These are phyloP conservation scores for Funneliformis mosseae DNA, from an alignment of 192 early-diverging fungal species.

Conservation along the genomic window DNA sequence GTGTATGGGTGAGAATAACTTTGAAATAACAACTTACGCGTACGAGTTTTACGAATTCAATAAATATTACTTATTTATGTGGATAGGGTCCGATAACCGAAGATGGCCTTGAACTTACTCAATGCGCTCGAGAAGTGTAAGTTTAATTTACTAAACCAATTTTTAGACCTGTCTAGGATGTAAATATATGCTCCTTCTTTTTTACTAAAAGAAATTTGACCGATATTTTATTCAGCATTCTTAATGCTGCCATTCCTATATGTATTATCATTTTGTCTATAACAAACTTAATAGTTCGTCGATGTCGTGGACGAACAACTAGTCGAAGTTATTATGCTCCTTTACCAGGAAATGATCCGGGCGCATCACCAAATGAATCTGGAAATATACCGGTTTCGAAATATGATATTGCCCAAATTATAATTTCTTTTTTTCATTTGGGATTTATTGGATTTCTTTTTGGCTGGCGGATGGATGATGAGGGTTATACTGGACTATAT, in stretches of 20 bases:
- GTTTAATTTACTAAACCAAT: background rate
- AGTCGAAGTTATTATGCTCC: background rate
- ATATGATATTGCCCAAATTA: conserved; percentile 29
- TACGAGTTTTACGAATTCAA: background rate
- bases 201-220: background rate
- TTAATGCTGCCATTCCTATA: conserved; percentile 20
- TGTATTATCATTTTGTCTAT: conserved; percentile 9
- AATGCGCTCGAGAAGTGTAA: conserved; percentile 32
- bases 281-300: conserved; percentile 1
- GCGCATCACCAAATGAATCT: background rate
- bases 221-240: conserved; percentile 4
- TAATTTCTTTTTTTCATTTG: conserved; percentile 32
- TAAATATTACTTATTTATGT: background rate
- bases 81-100: conserved; percentile 16
- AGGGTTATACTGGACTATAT: conserved; percentile 32
- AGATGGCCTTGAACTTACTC: conserved; percentile 27
- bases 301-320: background rate
- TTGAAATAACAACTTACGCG: conserved; percentile 10
- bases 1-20: conserved; percentile 27
- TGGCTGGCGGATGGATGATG: conserved; percentile 30
- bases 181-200: background rate
- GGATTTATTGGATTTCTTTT: conserved; percentile 32
- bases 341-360: background rate
- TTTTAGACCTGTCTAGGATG: conserved; percentile 10
- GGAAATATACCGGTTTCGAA: conserved; percentile 26